These are phyloP conservation scores for Boletus coccyginus DNA, from an alignment of 768 basidiomycete species.

Conservation along the genomic window DNA sequence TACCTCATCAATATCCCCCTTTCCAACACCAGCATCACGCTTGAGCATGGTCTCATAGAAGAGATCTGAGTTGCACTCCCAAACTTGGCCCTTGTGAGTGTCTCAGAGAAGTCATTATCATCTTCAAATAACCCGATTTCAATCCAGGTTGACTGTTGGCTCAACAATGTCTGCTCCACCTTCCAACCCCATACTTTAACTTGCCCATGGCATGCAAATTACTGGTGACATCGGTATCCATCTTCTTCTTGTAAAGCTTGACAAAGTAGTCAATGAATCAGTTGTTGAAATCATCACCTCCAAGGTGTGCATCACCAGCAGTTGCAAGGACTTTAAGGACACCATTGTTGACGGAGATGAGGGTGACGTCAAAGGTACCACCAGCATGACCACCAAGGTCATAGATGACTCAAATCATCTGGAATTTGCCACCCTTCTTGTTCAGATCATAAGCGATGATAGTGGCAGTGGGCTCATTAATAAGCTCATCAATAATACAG, in stretches of 20 bases:
- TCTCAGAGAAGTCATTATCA: slow-evolving; percentile 97
- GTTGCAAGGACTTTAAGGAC: slow-evolving; percentile 89
- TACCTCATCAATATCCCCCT: slow-evolving; percentile 92
- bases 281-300: slow-evolving; percentile 96
- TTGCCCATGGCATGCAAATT: slow-evolving; percentile 87
- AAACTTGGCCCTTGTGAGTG: slow-evolving; percentile 96
- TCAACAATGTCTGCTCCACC: slow-evolving; percentile 89
- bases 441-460: slow-evolving; percentile 98
- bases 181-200: slow-evolving; percentile 91
- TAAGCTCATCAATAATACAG: slow-evolving; percentile 65
- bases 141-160: slow-evolving; percentile 85
- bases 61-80: slow-evolving; percentile 98
- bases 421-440: slow-evolving; percentile 91
- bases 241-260: slow-evolving; percentile 91
- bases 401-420: slow-evolving; percentile 82
- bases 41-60: slow-evolving; percentile 99
- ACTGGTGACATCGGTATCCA: slow-evolving; percentile 74
- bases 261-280: slow-evolving; percentile 86
- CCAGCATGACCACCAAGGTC: slow-evolving; percentile 50
- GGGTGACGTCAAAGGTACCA: slow-evolving; percentile 97
- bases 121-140: slow-evolving; percentile 96
- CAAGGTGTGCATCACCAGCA: slow-evolving; percentile 92
- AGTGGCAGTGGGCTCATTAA: slow-evolving; percentile 93
- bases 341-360: slow-evolving; percentile 91
- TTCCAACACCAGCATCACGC: slow-evolving; percentile 91